phyloP scores from a whole-genome alignment of 371 early-diverging fungal species.

The Mortierella sp. region DNA sequence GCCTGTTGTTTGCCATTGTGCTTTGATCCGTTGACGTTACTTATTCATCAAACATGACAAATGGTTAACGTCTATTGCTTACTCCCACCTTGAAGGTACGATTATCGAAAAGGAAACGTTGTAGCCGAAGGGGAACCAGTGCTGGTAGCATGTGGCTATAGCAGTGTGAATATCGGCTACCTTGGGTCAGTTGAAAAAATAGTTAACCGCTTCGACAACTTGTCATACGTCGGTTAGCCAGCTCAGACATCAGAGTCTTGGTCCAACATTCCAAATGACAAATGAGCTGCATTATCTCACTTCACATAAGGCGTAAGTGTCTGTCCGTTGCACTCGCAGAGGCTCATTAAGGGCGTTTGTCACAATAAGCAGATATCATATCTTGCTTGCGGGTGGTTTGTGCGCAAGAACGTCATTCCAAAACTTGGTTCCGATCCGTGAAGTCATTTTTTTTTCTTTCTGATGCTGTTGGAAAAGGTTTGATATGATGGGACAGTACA shows the following conservation, averaged over 20 bases:
- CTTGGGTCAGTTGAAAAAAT: neutral
- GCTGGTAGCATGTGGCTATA: neutral
- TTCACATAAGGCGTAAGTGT: neutral
- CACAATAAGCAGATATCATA: neutral
- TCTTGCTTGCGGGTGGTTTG: neutral
- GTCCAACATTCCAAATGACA: too few species aligned
- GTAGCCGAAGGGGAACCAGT: too few species aligned
- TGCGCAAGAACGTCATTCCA: neutral
- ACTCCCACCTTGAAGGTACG: neutral
- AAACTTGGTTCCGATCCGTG: neutral
- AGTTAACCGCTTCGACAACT: neutral
- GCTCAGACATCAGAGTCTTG: neutral
- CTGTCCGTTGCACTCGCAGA: neutral
- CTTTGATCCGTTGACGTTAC: neutral
- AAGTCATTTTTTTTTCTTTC: neutral
- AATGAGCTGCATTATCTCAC: too few species aligned
- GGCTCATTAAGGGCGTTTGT: neutral
- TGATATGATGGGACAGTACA: neutral
- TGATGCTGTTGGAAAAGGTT: neutral
- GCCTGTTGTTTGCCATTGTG: neutral
- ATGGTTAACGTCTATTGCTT: neutral
- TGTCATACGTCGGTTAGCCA: neutral
- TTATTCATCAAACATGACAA: neutral
- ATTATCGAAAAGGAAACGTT: neutral
- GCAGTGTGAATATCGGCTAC: neutral